phyloP scores from a whole-genome alignment of 495 filamentous ascomycete genomes.

The Aspergillus conjunctus region DNA sequence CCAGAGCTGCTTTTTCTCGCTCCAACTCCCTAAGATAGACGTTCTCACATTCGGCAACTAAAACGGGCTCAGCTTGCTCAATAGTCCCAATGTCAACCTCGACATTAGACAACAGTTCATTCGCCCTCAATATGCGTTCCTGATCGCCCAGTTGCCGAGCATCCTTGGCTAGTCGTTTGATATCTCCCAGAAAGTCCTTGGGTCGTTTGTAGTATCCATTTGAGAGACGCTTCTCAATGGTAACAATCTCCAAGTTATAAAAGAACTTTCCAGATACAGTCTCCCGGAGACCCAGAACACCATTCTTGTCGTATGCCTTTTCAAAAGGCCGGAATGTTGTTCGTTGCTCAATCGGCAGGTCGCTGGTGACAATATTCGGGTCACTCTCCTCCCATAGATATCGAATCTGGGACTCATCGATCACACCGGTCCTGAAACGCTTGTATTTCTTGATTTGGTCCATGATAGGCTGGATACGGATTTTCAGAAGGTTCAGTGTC shows the following conservation, averaged over 20 bases:
- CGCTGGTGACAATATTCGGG: conserved; percentile 76
- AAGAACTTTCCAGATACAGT: conserved; percentile 75
- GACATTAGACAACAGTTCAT: conserved; percentile 86
- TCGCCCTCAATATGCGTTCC: conserved; percentile 78
- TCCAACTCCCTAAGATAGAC: conserved; percentile 75
- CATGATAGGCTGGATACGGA: conserved; percentile 89
- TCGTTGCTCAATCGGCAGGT: conserved; percentile 62
- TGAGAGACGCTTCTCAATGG: conserved; percentile 89
- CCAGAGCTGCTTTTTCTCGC: conserved; percentile 64
- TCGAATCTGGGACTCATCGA: conserved; percentile 68
- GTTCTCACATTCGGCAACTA: conserved; percentile 68
- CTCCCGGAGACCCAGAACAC: conserved; percentile 69
- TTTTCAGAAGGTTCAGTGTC: conserved; percentile 79
- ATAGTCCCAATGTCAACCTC: conserved; percentile 84
- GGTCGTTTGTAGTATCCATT: conserved; percentile 94
- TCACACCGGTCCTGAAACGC: conserved; percentile 76
- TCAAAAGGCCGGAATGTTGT: conserved; percentile 70
- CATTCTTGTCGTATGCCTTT: conserved; percentile 70
- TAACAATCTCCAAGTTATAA: conserved; percentile 92
- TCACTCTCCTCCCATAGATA: conserved; percentile 85
- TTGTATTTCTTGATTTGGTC: conserved; percentile 89
- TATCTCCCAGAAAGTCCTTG: conserved; percentile 82
- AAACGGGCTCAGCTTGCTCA: conserved; percentile 61
- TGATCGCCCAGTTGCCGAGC: conserved; percentile 72
- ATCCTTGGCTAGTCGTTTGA: conserved; percentile 81